Base-by-base conservation (phyloP, 768 basidiomycete species). In the Glaciozyma martinii region DNA sequence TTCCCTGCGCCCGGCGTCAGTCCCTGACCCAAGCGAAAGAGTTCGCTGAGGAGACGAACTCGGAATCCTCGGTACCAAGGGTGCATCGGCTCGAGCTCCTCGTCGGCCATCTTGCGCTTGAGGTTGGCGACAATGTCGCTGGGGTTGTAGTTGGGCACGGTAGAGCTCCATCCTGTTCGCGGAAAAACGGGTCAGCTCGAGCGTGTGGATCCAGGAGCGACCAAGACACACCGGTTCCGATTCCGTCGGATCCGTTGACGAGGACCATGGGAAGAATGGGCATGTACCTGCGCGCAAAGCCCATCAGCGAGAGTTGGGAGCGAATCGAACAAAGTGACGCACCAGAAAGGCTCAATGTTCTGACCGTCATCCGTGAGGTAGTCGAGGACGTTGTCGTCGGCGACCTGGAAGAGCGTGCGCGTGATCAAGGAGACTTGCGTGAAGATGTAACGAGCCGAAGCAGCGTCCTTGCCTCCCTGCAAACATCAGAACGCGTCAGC, bases 21-120 rank as follows among this genome's bases (percentile, higher is more conserved):
- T 5, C 23, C n/a, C n/a, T n/a, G n/a, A n/a, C n/a, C 25, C 13
- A 16, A 40, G 27, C 25, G 29, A 40, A 18, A 46, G 5, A 12
- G 32, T 7, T 40, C 21, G 19, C n/a, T 18, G 56, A n/a, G 25
- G 4, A 44, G 32, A 69, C 74, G 29, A 37, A 78, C 80, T 65
- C 75, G 77, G 76, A 93, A 98, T 33, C 94, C 93, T 59, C 91
- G 85, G 88, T 90, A 98, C 95, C 95, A 99, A 3, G 95, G 95
- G 16, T 82, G 79, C 89, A 99, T 98, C 0, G 85, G 82, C 19
- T 85, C 83, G 69, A 86, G 74, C 68, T 90, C 89, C 77, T 95
- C 88, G 49, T 83, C 87, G 3, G 81, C 80, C 89, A 98, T 93
- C 69, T 92, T 78, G 9, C 88, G 81, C 19, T 88, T 85, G 42